Evolutionary conservation across 176 grass and related monocot species (phyloP), one percentile per base, ranked within the genome.

Genomic region (Puya raimondii): DNA sequence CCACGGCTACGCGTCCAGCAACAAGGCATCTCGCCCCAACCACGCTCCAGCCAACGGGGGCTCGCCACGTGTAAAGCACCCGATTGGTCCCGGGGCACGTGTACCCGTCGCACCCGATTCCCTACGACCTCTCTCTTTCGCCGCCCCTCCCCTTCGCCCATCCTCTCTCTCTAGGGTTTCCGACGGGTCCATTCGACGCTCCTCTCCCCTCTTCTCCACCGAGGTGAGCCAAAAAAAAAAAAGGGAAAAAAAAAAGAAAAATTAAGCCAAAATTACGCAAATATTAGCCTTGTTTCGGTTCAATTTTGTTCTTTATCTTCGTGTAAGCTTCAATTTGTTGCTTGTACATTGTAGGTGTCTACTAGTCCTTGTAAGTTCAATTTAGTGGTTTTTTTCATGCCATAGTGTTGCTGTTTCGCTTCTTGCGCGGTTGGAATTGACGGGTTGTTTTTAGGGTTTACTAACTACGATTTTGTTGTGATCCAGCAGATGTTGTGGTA

Each of bases 71-170:
- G 69, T 50, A 56, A 72, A 82, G 84, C 51, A 53, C 51, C 47
- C 63, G 48, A 68, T 23, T 54, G 59, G 16, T 68, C 73, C 64
- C 78, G 78, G 64, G 51, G 68, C 77, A n/a, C 42, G 11, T 64
- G 56, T 10, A 61, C 33, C 33, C 33, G 33, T 42, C 17, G 77
- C 33, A 72, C 77, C 68, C 12, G 77, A 72, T 79, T 72, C 77
- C 68, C 42, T 58, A 70, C 9, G 61, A 67, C 72, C 72, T 69
- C 53, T 76, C 80, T 68, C 73, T 72, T 26, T 65, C 63, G 71
- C 65, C 81, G 57, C 72, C 14, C 26, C 69, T 70, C n/a, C 65
- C 70, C 22, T 49, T 47, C 56, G 54, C 66, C 12, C 4, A 42
- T 17, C 64, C 21, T 22, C 18, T 22, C 57, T 9, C 73, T 20